These are phyloP conservation scores for Penicillium sp. DNA, from an alignment of 2,329 filamentous ascomycete species.

Conservation along the genomic window DNA sequence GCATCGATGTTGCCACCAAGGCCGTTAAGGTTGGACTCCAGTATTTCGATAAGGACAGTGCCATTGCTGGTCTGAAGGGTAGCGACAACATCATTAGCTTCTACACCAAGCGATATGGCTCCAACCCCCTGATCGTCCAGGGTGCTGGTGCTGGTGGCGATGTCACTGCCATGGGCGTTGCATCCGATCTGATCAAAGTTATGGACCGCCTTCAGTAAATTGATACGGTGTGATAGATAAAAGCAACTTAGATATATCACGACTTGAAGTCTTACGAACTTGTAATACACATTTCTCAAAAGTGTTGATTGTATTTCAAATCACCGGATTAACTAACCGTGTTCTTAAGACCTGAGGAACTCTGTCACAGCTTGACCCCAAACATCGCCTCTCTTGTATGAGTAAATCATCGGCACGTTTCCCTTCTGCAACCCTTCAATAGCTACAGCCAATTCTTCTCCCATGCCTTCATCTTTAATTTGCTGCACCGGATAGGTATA, in stretches of 20 bases:
- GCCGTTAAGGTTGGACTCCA: constrained; percentile 90
- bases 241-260: constrained; percentile 20
- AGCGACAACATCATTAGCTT: constrained; percentile 99
- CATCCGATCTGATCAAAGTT: constrained; percentile 90
- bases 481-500: constrained; percentile 61
- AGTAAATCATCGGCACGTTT: constrained; percentile 59
- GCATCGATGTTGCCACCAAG: constrained; percentile 80
- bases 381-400: constrained; percentile 62
- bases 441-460: constrained; percentile 57
- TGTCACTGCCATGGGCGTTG: constrained; percentile 97
- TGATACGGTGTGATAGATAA: background rate
- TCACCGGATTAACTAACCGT: no score
- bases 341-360: constrained; percentile 46
- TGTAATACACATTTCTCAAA: background rate
- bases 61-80: constrained; percentile 92
- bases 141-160: constrained; percentile 92
- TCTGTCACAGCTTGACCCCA: constrained; percentile 61
- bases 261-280: background rate
- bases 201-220: constrained; percentile 67
- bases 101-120: constrained; percentile 92
- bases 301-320: background rate
- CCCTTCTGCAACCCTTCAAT: constrained; percentile 64
- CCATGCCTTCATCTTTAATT: constrained; percentile 61
- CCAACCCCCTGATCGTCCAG: constrained; percentile 90
- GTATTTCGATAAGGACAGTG: constrained; percentile 83